Base-by-base conservation (phyloP, 2,329 filamentous ascomycete species). In the Colletotrichum costaricense region DNA sequence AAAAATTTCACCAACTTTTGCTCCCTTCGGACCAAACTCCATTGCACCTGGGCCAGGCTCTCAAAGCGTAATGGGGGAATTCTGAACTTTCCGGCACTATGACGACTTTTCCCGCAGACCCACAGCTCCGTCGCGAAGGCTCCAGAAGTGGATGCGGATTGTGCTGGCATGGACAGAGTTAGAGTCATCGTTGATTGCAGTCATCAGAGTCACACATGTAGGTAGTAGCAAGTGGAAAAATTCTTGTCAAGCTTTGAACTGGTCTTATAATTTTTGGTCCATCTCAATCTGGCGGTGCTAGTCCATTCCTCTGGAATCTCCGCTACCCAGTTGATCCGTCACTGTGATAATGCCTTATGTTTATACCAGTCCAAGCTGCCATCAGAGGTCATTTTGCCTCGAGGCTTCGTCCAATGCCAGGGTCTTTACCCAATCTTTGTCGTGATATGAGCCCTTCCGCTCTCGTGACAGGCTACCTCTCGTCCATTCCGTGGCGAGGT, bases 21-120 rank as follows among this genome's bases (percentile, higher is more conserved):
- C 16, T 46, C 57, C 60, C 57, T 68, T 58, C 26, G 64, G 54
- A 33, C 55, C 28, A n/a, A n/a, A 49, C 64, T 54, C 54, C 54
- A 35, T 28, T 28, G 28, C 30, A 38, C 52, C 9, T 22, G 7
- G 42, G 5, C 49, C 65, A 64, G 55, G 66, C 57, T 49, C 33
- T 12, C 5, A 35, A 55, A 55, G 69, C 22, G 52, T 19, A 16
- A 69, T 69, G 66, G 65, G 63, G 63, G 55, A 69, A 54, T 49
- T 58, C 19, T 60, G 30, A 55, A 69, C 54, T 38, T 58, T 35
- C 66, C 70, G 59, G 42, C 70, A 69, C 65, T 54, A 69, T 72
- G 70, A 69, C 70, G 70, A 66, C 59, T 64, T 69, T 72, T 55
- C 59, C 69, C 69, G 65, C 30, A 26, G 54, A 60, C 55, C 70